Conservation (phyloP, 345 rosid species). For the Euphorbia pulcherrima region DNA sequence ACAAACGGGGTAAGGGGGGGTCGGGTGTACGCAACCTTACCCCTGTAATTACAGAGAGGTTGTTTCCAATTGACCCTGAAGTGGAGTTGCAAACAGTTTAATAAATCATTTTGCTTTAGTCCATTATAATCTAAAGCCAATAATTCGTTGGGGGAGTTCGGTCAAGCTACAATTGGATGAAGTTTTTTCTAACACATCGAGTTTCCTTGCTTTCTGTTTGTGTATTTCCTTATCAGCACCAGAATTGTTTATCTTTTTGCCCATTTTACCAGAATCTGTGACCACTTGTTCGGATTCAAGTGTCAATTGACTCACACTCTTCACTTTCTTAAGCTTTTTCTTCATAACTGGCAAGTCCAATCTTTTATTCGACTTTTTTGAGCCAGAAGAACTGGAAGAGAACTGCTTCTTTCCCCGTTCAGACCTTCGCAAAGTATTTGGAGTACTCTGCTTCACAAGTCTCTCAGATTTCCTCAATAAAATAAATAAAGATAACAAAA, state of each 20-base stretch:
- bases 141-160: slow-evolving; percentile 9
- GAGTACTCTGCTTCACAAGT: slow-evolving; percentile 34
- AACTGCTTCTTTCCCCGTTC: slow-evolving; percentile 45
- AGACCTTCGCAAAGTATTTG: slow-evolving; percentile 51
- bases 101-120: too few relatives aligned
- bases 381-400: slow-evolving; percentile 26
- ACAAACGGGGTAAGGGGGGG: too few relatives aligned
- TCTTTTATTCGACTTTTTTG: slow-evolving; percentile 34
- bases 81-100: too few relatives aligned
- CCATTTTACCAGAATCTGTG: slow-evolving; percentile 12
- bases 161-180: slow-evolving; percentile 9
- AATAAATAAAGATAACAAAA: too few relatives aligned
- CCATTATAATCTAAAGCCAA: too few relatives aligned
- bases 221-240: slow-evolving; percentile 46
- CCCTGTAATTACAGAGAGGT: too few relatives aligned
- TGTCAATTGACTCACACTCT: slow-evolving; percentile 31
- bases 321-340: slow-evolving; percentile 34
- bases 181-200: slow-evolving; percentile 16
- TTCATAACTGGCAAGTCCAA: slow-evolving; percentile 21
- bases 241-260: slow-evolving; percentile 28
- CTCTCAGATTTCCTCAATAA: slow-evolving; percentile 34
- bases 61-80: too few relatives aligned
- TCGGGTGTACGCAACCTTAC: too few relatives aligned
- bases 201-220: slow-evolving; percentile 28
- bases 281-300: slow-evolving; percentile 31